Conservation (phyloP, 768 basidiomycete species). For the Macrocybe gigantea region DNA sequence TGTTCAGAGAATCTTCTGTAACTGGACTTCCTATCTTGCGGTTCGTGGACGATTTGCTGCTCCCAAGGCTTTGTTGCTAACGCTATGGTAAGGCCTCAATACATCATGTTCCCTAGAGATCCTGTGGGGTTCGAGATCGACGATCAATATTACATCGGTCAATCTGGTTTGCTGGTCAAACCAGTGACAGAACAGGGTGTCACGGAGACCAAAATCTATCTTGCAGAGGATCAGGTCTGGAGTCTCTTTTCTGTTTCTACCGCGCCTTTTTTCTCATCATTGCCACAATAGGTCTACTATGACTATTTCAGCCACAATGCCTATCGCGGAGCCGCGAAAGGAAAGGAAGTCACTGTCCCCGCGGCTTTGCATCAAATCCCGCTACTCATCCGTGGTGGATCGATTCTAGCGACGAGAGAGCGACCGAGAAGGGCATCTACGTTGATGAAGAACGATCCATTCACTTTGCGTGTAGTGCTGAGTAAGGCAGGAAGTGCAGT, state of each 20-base stretch:
- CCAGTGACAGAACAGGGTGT: constrained; percentile 77
- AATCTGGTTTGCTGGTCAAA: constrained; percentile 85
- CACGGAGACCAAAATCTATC: constrained; percentile 68
- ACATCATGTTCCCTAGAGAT: constrained; percentile 89
- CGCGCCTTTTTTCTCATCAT: background rate
- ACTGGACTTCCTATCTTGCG: constrained; percentile 79
- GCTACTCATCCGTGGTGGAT: constrained; percentile 84
- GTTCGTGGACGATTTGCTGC: constrained; percentile 30
- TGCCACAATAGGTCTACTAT: constrained; percentile 70
- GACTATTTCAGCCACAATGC: constrained; percentile 77
- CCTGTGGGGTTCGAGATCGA: constrained; percentile 81
- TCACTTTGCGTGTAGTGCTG: constrained; percentile 84
- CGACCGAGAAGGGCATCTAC: constrained; percentile 81
- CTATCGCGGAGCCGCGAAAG: constrained; percentile 61
- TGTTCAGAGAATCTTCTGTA: constrained; percentile 82
- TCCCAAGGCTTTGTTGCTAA: background rate
- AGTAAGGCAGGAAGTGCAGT: constrained; percentile 50
- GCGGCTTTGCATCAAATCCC: constrained; percentile 80
- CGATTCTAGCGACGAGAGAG: constrained; percentile 82
- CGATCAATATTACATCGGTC: constrained; percentile 91
- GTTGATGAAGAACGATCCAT: constrained; percentile 88
- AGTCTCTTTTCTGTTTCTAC: constrained; percentile 2
- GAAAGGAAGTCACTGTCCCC: constrained; percentile 67
- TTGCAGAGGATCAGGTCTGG: constrained; percentile 76
- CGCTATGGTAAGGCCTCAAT: constrained; percentile 77